Conservation (phyloP, 768 basidiomycete species). For the Collybia mongolica region DNA sequence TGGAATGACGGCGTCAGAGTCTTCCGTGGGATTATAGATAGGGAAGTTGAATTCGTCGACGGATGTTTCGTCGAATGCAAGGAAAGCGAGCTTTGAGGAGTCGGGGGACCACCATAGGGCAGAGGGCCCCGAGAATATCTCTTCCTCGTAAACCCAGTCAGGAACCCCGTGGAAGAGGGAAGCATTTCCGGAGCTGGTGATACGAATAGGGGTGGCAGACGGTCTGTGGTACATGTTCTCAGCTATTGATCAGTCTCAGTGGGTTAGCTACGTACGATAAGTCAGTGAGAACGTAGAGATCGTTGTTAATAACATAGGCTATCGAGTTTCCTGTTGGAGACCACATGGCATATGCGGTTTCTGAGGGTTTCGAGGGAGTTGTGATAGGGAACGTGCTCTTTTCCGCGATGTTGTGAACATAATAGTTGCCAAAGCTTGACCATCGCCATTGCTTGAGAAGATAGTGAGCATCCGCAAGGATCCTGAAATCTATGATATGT, state of each 20-base stretch:
- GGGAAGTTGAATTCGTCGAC: conserved; percentile 89
- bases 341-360: conserved; percentile 82
- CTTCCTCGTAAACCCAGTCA: conserved; percentile 98
- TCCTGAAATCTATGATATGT: conserved; percentile 2
- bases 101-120: conserved; percentile 94
- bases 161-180: conserved; percentile 93
- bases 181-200: conserved; percentile 79
- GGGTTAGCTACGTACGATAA: conserved; percentile 47
- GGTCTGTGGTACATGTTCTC: conserved; percentile 21
- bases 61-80: conserved; percentile 82
- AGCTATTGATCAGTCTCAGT: background rate
- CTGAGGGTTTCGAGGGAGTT: conserved; percentile 66
- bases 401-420: conserved; percentile 77
- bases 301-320: conserved; percentile 84
- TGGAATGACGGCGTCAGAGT: conserved; percentile 69
- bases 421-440: conserved; percentile 90
- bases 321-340: conserved; percentile 82
- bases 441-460: conserved; percentile 86
- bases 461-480: too few species aligned
- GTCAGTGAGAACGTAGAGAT: conserved; percentile 80
- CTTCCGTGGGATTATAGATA: conserved; percentile 83
- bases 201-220: conserved; percentile 54
- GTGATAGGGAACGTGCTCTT: conserved; percentile 70
- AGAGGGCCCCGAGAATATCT: conserved; percentile 70
- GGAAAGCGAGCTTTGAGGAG: conserved; percentile 74